Percentiles rank a stretch among this genome's conserved stretches.
Evolutionary conservation across 179 eudicot genomes (phyloP).

Genomic region (Spinacia oleracea): DNA sequence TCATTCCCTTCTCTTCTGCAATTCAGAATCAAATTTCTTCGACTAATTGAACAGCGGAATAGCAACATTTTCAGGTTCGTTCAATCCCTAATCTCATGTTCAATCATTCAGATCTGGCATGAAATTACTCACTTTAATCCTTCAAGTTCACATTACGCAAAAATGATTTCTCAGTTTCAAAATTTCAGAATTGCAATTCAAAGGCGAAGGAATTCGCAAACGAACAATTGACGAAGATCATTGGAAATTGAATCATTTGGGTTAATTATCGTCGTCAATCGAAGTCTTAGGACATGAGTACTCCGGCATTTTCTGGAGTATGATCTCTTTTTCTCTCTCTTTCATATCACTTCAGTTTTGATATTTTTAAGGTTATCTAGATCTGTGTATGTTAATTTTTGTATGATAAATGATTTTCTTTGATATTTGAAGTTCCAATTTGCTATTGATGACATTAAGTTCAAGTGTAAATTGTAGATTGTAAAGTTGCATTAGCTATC

Average conservation of each 20-base stretch:
- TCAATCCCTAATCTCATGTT: neutral
- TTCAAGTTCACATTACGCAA: neutral
- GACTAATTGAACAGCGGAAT: neutral
- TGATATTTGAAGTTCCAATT: neutral
- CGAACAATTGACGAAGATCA: neutral
- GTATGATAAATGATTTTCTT: neutral
- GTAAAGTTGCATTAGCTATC: conserved; percentile 2
- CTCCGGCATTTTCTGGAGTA: conserved; percentile 50
- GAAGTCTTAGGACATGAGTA: conserved; percentile 36
- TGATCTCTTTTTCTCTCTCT: conserved; percentile 18
- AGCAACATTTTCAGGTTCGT: conserved; percentile 8
- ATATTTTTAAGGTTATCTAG: neutral
- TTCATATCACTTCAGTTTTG: neutral
- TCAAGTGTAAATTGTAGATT: no score
- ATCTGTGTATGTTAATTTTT: neutral
- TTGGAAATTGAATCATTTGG: neutral
- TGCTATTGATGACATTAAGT: neutral
- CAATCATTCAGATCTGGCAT: neutral
- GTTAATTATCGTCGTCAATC: neutral
- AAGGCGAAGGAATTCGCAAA: neutral
- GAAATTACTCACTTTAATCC: neutral
- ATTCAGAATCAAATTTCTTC: neutral
- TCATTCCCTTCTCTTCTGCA: neutral
- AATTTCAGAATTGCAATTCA: neutral
- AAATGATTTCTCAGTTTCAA: neutral